These are phyloP conservation scores for Erodium maritimum DNA, from an alignment of 345 rosid species.

Conservation along the genomic window DNA sequence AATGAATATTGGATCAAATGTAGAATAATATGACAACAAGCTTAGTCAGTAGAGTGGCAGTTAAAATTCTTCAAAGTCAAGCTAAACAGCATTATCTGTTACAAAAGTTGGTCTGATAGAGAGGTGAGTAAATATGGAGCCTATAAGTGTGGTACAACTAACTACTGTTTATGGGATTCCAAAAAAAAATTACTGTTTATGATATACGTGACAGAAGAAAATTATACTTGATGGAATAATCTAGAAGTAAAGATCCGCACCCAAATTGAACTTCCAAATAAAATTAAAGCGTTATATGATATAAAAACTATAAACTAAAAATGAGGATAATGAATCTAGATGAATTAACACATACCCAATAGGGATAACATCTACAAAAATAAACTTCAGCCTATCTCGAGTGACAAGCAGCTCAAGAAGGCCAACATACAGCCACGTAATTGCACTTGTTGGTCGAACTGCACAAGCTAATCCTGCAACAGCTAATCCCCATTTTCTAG, in stretches of 20 bases:
- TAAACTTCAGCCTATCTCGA: conserved; percentile 41
- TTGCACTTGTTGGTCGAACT: conserved; percentile 79
- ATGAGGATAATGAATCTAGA: neutral
- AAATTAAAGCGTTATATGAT: neutral
- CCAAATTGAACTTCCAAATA: neutral
- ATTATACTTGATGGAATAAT: no score
- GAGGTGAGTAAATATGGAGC: no score
- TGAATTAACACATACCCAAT: conserved; percentile 50
- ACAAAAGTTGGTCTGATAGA: no score
- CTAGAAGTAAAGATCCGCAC: neutral
- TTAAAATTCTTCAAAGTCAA: no score
- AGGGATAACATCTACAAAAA: conserved; percentile 52
- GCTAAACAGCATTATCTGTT: no score
- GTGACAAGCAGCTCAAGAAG: conserved; percentile 52
- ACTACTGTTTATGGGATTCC: no score
- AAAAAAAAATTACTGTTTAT: no score
- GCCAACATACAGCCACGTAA: conserved; percentile 83
- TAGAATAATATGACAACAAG: no score
- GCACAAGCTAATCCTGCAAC: conserved; percentile 81
- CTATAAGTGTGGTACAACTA: no score
- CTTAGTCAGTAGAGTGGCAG: no score
- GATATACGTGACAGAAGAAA: no score
- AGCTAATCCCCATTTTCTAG: conserved; percentile 66
- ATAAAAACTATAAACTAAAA: neutral
- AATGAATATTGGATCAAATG: no score